Percentiles rank a stretch among this genome's conserved stretches.
phyloP scores from a whole-genome alignment of 495 filamentous ascomycete species.

The Physcia stellaris region DNA sequence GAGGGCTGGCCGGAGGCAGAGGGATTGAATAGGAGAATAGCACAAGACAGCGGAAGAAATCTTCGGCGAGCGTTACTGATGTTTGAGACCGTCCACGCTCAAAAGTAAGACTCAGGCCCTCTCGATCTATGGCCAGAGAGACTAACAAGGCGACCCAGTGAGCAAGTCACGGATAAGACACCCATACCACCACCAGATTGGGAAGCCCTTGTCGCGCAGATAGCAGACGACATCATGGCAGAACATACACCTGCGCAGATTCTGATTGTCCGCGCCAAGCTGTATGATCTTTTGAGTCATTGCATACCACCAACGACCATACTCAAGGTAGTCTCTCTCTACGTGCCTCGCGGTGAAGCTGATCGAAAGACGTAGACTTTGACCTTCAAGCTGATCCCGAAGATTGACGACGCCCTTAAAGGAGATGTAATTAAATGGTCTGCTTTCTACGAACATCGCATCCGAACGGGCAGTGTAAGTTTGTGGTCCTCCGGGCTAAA shows the following conservation, averaged over 20 bases:
- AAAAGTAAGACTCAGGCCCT: slow-evolving; percentile 55
- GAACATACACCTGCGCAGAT: slow-evolving; percentile 82
- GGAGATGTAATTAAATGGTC: slow-evolving; percentile 89
- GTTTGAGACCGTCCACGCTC: slow-evolving; percentile 92
- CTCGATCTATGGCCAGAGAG: background rate
- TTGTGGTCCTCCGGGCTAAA: background rate
- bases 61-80: slow-evolving; percentile 80
- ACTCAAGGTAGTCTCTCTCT: slow-evolving; percentile 46
- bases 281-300: slow-evolving; percentile 92
- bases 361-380: slow-evolving; percentile 42
- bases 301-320: slow-evolving; percentile 92
- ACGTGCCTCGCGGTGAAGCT: background rate
- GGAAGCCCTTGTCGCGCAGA: slow-evolving; percentile 76
- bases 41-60: slow-evolving; percentile 84
- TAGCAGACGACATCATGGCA: slow-evolving; percentile 80
- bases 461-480: slow-evolving; percentile 64
- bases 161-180: slow-evolving; percentile 77
- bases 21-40: slow-evolving; percentile 67
- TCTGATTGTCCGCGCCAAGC: slow-evolving; percentile 72
- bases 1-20: slow-evolving; percentile 62
- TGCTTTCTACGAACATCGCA: slow-evolving; percentile 91
- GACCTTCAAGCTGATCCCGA: slow-evolving; percentile 78
- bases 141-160: slow-evolving; percentile 37
- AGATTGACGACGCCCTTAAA: slow-evolving; percentile 79
- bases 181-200: slow-evolving; percentile 90